Evolutionary conservation across 768 basidiomycete species (phyloP), one percentile per base, ranked within the genome.

Genomic region (Rhodosporidiobolus odoratus): DNA sequence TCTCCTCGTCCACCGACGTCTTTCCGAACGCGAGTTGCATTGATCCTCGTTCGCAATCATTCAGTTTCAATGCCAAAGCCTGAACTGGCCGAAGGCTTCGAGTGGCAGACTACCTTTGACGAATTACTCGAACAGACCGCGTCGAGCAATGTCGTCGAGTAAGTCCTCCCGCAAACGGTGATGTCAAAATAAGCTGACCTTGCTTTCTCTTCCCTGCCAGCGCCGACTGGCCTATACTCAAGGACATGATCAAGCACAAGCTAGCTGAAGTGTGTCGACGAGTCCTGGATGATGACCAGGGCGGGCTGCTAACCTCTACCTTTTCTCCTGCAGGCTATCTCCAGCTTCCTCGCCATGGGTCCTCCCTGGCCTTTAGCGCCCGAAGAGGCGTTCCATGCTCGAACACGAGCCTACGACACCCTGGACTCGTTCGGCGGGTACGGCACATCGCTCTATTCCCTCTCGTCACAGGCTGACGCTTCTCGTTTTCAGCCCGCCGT

Each of bases 201-300:
- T n/a, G 3, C 34, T 56, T 56, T 56, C 52, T n/a, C n/a, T n/a
- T n/a, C n/a, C n/a, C n/a, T n/a, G n/a, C n/a, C 80, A 88, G 88
- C 75, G 81, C 82, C 75, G 87, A 89, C 77, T 93, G 91, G 91
- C 75, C 82, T 27, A 79, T 82, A 48, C 82, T 92, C 53, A 85
- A 89, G 47, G 84, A 87, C 76, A 85, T 86, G 64, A 85, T 92
- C 78, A 91, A 90, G 78, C 78, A 83, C 78, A 90, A 86, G 79
- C 81, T 91, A 17, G 80, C 84, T 76, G 81, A 89, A 82, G 90
- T 90, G 73, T 57, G 74, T 63, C 52, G 72, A 62, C 12, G 3
- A 1, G 2, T 0, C 9, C 25, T 27, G 1, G 5, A 25, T n/a
- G 13, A 3, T 1, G 0, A 1, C 40, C 17, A 35, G 8, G 8